A percentile compares a stretch with the other conserved stretches of the same genome.
phyloP scores from a whole-genome alignment of 2,329 filamentous ascomycete species.

The Colletotrichum lupini region DNA sequence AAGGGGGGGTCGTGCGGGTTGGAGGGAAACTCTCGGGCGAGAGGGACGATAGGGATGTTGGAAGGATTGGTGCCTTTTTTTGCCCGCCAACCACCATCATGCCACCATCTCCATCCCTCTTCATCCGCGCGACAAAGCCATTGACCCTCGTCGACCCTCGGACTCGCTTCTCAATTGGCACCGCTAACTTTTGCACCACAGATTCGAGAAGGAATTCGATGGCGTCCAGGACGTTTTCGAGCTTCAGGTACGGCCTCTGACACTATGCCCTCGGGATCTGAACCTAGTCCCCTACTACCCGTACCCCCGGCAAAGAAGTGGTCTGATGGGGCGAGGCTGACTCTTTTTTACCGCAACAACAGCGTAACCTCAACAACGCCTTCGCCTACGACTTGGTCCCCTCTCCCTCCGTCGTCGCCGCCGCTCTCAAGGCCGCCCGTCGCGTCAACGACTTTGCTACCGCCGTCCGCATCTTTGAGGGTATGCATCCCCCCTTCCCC shows the following conservation, averaged over 20 bases:
- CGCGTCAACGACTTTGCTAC: constrained; percentile 99
- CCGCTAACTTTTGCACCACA: constrained; percentile 51
- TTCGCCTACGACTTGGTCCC: constrained; percentile 99
- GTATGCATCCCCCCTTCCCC: constrained; percentile 62
- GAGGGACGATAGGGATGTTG: constrained; percentile 29
- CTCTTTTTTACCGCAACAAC: constrained; percentile 29
- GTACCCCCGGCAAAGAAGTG: constrained; percentile 31
- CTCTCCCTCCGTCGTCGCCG: constrained; percentile 88
- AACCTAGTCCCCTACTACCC: constrained; percentile 12
- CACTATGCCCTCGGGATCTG: constrained; percentile 19
- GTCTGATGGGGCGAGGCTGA: constrained; percentile 37
- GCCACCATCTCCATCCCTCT: constrained; percentile 4
- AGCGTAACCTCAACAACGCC: constrained; percentile 98
- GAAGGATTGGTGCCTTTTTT: background rate
- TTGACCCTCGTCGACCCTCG: constrained; percentile 6
- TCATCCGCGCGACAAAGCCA: constrained; percentile 13
- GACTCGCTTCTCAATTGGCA: constrained; percentile 8
- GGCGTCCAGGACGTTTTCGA: constrained; percentile 98
- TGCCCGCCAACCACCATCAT: background rate
- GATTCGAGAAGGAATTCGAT: constrained; percentile 99
- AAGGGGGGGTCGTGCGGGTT: background rate
- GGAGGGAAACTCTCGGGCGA: background rate
- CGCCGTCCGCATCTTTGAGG: constrained; percentile 98
- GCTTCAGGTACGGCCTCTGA: constrained; percentile 79
- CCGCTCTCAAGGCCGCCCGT: constrained; percentile 92